Percentiles rank a stretch among this genome's conserved stretches.
These are phyloP conservation scores for Cercophora sp. DNA, from an alignment of 495 filamentous ascomycete species.

Conservation along the genomic window DNA sequence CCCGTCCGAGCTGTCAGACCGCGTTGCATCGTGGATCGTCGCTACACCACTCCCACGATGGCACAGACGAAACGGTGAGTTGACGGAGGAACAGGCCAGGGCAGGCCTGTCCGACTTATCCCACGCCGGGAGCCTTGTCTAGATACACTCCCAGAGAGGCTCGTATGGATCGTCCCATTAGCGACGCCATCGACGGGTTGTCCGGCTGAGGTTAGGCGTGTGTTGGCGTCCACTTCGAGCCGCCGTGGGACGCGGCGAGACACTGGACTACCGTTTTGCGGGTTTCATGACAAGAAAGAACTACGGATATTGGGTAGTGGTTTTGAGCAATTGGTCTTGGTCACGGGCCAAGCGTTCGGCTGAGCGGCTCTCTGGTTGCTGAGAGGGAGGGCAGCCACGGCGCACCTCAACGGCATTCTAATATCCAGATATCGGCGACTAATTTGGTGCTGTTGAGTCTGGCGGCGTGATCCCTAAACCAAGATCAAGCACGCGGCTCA, in stretches of 20 bases:
- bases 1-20: slow-evolving; percentile 4
- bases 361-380: slow-evolving; percentile 9
- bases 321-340: no score
- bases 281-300: no score
- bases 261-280: no score
- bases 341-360: slow-evolving; percentile 11
- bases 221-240: no score
- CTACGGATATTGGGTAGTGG: no score
- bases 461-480: slow-evolving; percentile 16
- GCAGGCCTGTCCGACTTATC: background rate
- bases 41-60: background rate
- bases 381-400: background rate
- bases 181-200: no score
- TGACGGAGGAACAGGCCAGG: background rate
- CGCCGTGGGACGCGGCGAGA: no score
- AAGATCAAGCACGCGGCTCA: no score
- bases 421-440: slow-evolving; percentile 13
- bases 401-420: background rate
- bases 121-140: background rate
- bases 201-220: no score
- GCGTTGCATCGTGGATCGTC: slow-evolving; percentile 2
- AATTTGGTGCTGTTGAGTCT: slow-evolving; percentile 7
- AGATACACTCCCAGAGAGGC: no score
- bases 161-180: no score
- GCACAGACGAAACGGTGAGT: no score